Evolutionary conservation across 2,329 filamentous ascomycete species (phyloP).

Genomic region (Epichloe sylvatica): DNA sequence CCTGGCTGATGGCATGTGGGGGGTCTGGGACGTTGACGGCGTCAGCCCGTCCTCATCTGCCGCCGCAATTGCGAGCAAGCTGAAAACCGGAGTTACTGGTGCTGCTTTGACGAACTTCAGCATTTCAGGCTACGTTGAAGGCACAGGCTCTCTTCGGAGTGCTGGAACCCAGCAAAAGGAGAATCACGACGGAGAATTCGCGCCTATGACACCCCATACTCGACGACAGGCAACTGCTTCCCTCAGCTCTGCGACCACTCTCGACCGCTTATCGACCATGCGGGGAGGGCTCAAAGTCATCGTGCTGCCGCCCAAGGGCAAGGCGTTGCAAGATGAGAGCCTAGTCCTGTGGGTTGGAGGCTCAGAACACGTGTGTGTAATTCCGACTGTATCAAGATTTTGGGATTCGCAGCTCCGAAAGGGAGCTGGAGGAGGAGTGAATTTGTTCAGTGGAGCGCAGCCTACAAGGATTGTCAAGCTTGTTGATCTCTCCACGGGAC

Average conservation of each 20-base stretch:
- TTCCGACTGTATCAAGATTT: conserved; percentile 40
- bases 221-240: conserved; percentile 37
- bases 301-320: conserved; percentile 28
- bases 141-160: conserved; percentile 40
- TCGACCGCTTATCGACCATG: conserved; percentile 37
- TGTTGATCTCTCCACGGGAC: conserved; percentile 35
- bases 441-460: conserved; percentile 41
- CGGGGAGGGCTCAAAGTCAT: conserved; percentile 39
- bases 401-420: conserved; percentile 46
- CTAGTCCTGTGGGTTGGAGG: conserved; percentile 44
- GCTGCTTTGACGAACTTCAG: conserved; percentile 46
- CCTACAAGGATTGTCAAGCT: conserved; percentile 43
- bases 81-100: conserved; percentile 39
- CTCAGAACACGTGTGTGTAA: conserved; percentile 41
- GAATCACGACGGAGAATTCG: conserved; percentile 35
- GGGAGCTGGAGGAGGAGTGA: conserved; percentile 34
- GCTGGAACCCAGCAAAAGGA: conserved; percentile 21
- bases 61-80: conserved; percentile 33
- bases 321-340: conserved; percentile 36
- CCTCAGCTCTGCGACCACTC: conserved; percentile 26
- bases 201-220: conserved; percentile 51
- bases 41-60: conserved; percentile 31
- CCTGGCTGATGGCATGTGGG: conserved; percentile 52
- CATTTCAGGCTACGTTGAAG: conserved; percentile 45
- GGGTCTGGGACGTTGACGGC: conserved; percentile 53